phyloP scores from a whole-genome alignment of 2,329 filamentous ascomycete species.

The Alternaria sp. region DNA sequence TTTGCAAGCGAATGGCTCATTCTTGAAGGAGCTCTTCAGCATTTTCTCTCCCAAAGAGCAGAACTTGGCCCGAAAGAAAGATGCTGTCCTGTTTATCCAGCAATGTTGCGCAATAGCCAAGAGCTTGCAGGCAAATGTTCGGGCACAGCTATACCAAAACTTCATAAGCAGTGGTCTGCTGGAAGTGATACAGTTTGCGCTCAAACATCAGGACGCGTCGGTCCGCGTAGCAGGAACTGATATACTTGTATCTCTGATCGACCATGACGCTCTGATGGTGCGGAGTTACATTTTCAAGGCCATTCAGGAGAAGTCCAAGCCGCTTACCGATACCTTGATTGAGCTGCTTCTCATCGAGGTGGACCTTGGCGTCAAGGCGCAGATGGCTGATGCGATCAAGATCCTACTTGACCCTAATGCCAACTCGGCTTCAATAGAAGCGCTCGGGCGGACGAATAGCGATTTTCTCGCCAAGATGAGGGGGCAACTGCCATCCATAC shows the following conservation, averaged over 20 bases:
- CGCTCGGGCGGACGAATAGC: constrained; percentile 67
- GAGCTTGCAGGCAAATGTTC: constrained; percentile 83
- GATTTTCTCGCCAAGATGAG: constrained; percentile 73
- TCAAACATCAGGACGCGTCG: constrained; percentile 82
- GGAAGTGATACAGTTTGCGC: constrained; percentile 87
- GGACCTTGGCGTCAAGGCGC: constrained; percentile 92
- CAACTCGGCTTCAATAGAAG: constrained; percentile 67
- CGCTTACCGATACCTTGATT: constrained; percentile 89
- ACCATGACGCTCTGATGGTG: constrained; percentile 95
- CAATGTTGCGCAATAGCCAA: constrained; percentile 95
- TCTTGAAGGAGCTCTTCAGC: constrained; percentile 84
- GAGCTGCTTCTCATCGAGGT: constrained; percentile 90
- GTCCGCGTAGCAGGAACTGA: constrained; percentile 93
- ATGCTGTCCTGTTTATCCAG: constrained; percentile 94
- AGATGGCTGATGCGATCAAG: constrained; percentile 94
- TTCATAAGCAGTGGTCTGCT: constrained; percentile 89
- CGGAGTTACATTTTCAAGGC: constrained; percentile 92
- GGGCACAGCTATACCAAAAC: constrained; percentile 85
- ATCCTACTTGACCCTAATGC: constrained; percentile 82
- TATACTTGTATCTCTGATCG: constrained; percentile 90
- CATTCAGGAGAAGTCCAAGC: constrained; percentile 83
- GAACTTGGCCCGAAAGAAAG: constrained; percentile 80
- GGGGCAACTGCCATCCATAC: constrained; percentile 58
- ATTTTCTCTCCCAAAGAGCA: constrained; percentile 75
- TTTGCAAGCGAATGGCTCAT: constrained; percentile 80